These are phyloP conservation scores for Mallotus repandus DNA, from an alignment of 441 rosid genomes.

Conservation along the genomic window DNA sequence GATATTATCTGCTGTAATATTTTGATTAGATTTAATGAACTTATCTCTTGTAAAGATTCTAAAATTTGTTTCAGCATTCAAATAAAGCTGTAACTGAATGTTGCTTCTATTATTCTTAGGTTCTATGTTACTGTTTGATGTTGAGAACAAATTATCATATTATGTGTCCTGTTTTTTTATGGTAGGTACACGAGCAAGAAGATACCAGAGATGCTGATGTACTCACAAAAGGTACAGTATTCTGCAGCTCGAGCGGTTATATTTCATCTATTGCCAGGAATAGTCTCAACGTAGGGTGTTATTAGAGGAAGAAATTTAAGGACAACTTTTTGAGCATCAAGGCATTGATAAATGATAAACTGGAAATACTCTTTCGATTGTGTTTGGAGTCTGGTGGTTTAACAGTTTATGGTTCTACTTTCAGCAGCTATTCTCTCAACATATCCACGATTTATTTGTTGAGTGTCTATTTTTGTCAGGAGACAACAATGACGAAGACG, in stretches of 20 bases:
- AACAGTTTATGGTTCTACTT: background rate
- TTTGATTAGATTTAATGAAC: background rate
- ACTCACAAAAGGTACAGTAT: conserved; percentile 63
- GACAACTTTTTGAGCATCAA: background rate
- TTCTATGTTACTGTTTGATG: background rate
- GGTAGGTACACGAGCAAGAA: conserved; percentile 61
- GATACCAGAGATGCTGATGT: conserved; percentile 50
- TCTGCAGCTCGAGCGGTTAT: background rate
- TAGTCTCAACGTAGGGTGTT: background rate
- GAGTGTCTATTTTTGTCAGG: conserved; percentile 37
- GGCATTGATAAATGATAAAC: background rate
- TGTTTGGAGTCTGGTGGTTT: background rate
- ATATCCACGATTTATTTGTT: conserved; percentile 11
- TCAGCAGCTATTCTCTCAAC: conserved; percentile 3
- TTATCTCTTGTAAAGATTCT: background rate
- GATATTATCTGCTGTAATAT: background rate
- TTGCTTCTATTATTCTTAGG: background rate
- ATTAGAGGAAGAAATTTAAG: background rate
- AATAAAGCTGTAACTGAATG: background rate
- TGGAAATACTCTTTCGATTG: background rate
- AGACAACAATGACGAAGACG: conserved; percentile 39
- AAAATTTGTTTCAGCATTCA: background rate
- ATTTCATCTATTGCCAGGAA: background rate
- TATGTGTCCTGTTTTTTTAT: background rate
- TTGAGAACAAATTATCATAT: background rate